A percentile compares a stretch with the other conserved stretches of the same genome.
These are phyloP conservation scores for Penicillium sp. DNA, from an alignment of 2,329 filamentous ascomycete genomes.

Conservation along the genomic window DNA sequence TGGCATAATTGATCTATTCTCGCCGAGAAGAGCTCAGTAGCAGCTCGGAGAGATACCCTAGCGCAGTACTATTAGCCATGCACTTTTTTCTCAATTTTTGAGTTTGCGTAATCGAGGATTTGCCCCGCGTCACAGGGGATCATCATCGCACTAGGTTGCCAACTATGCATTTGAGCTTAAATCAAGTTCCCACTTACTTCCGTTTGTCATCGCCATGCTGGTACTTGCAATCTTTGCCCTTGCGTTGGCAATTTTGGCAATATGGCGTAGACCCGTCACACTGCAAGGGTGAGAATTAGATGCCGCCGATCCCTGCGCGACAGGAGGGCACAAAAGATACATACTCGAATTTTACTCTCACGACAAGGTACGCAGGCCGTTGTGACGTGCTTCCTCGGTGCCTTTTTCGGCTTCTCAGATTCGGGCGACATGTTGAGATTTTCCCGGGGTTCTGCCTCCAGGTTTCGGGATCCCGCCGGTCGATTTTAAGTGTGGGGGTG, in stretches of 20 bases:
- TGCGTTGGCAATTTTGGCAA: conserved; percentile 41
- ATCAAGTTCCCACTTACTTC: conserved; percentile 30
- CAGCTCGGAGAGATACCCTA: conserved; percentile 38
- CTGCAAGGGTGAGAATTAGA: conserved; percentile 19
- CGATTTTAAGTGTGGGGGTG: conserved; percentile 1
- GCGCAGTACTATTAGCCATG: not conserved
- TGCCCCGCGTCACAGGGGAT: not conserved
- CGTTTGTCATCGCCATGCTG: conserved; percentile 42
- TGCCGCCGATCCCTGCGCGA: conserved; percentile 1
- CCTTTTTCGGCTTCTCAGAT: conserved; percentile 29
- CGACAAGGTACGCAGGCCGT: conserved; percentile 47
- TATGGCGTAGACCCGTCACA: conserved; percentile 40
- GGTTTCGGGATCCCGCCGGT: conserved; percentile 3
- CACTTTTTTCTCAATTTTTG: not conserved
- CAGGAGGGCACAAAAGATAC: conserved; percentile 1
- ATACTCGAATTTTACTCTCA: conserved; percentile 47
- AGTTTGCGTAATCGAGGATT: not conserved
- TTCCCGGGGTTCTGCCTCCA: not conserved
- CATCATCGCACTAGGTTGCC: not conserved
- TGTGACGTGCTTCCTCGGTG: conserved; percentile 44
- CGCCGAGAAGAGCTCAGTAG: conserved; percentile 38
- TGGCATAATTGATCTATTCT: conserved; percentile 40
- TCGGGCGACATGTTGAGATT: conserved; percentile 24
- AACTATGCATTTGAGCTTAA: not conserved
- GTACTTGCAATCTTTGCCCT: conserved; percentile 40